A percentile compares a stretch with the other conserved stretches of the same genome.
Evolutionary conservation across 1,139 yeast species (phyloP).

Genomic region (Candida frijolesensis): DNA sequence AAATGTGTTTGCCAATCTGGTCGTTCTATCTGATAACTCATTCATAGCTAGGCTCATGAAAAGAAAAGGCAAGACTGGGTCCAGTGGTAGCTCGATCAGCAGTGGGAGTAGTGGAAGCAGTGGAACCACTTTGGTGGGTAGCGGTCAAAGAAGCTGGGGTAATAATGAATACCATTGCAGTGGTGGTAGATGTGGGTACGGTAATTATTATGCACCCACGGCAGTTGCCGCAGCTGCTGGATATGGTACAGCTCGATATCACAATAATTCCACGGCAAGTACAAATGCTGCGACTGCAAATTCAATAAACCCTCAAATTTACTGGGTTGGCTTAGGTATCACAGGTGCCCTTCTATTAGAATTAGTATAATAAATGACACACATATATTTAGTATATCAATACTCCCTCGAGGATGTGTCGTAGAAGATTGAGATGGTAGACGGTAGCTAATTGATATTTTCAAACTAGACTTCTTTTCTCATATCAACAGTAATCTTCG

Average conservation of each 20-base stretch:
- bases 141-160: background rate
- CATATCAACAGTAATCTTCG: no score
- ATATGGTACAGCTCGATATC: slow-evolving; percentile 16
- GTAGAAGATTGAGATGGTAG: no score
- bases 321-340: background rate
- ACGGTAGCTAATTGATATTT: no score
- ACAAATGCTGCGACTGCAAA: background rate
- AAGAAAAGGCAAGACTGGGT: background rate
- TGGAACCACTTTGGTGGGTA: background rate
- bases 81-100: background rate
- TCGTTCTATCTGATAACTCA: background rate
- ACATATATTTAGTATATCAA: background rate
- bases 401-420: no score
- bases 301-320: background rate
- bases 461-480: no score
- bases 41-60: background rate
- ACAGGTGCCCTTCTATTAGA: background rate
- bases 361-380: background rate
- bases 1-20: background rate
- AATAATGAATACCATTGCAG: slow-evolving; percentile 9
- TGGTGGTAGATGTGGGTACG: slow-evolving; percentile 13
- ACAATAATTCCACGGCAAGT: slow-evolving; percentile 4
- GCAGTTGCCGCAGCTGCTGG: slow-evolving; percentile 17
- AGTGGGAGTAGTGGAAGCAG: background rate
- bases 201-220: slow-evolving; percentile 15